Conservation (phyloP, 2,329 filamentous ascomycete species). For the Aspergillus sp. region DNA sequence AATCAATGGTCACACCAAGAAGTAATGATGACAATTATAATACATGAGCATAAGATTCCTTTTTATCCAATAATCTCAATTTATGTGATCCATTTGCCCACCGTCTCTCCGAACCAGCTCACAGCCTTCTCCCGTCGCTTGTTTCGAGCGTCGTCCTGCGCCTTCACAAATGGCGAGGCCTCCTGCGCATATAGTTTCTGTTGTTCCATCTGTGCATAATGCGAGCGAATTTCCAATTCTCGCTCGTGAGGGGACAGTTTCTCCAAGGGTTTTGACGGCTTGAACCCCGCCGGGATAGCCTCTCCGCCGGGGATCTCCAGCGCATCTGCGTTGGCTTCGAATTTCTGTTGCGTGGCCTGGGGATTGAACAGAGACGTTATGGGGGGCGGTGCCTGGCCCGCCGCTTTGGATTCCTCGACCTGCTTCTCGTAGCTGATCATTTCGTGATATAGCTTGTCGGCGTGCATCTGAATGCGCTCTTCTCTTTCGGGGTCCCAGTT, state of each 20-base stretch:
- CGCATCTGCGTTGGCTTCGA: conserved; percentile 15
- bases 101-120: conserved; percentile 45
- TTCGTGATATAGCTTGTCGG: conserved; percentile 83
- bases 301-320: conserved; percentile 39
- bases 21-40: conserved; percentile 9
- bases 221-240: conserved; percentile 43
- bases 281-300: conserved; percentile 35
- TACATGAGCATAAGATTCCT: conserved; percentile 12
- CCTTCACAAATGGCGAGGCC: conserved; percentile 36
- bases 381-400: conserved; percentile 43
- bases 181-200: conserved; percentile 37
- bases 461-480: conserved; percentile 93
- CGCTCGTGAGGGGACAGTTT: conserved; percentile 48
- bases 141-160: conserved; percentile 35
- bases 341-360: conserved; percentile 19
- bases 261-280: conserved; percentile 38
- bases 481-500: conserved; percentile 67
- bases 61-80: background rate
- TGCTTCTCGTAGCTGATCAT: conserved; percentile 79
- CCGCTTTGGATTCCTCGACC: conserved; percentile 59
- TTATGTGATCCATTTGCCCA: conserved; percentile 42
- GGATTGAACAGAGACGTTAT: conserved; percentile 47
- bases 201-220: conserved; percentile 39
- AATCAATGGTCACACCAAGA: background rate
- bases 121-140: conserved; percentile 41